These are phyloP conservation scores for Xylaria acuta DNA, from an alignment of 495 filamentous ascomycete species.

Conservation along the genomic window DNA sequence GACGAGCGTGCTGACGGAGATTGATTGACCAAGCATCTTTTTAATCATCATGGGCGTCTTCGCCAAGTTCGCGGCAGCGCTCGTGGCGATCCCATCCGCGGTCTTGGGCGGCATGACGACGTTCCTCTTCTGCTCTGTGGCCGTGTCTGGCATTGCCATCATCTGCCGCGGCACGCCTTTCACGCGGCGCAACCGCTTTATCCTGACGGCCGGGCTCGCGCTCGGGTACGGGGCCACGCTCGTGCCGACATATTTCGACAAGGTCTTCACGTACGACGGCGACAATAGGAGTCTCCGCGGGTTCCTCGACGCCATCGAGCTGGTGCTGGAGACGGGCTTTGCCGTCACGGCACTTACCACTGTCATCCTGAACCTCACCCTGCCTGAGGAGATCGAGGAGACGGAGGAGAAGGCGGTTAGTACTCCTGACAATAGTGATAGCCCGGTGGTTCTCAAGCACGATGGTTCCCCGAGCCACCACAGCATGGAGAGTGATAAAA, in stretches of 20 bases:
- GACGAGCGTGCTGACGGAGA: not conserved
- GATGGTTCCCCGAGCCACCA: not conserved
- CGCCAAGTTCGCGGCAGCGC: constrained; percentile 88
- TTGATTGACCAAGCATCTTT: constrained; percentile 64
- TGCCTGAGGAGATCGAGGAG: constrained; percentile 75
- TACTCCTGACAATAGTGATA: constrained; percentile 15
- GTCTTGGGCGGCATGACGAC: constrained; percentile 94
- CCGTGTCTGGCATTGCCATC: constrained; percentile 85
- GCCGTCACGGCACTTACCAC: constrained; percentile 74
- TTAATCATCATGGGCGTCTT: constrained; percentile 89
- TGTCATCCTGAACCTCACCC: constrained; percentile 73
- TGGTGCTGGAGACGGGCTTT: constrained; percentile 84
- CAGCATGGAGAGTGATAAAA: constrained; percentile 20
- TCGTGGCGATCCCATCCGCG: constrained; percentile 79
- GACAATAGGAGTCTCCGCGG: constrained; percentile 74
- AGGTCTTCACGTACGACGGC: constrained; percentile 76
- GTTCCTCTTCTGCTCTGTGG: constrained; percentile 85
- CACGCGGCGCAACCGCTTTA: constrained; percentile 85
- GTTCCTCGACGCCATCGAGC: constrained; percentile 79
- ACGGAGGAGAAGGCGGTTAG: constrained; percentile 34
- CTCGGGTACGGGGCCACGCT: constrained; percentile 84
- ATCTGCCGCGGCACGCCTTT: constrained; percentile 75
- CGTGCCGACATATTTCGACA: constrained; percentile 76
- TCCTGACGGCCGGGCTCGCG: constrained; percentile 78
- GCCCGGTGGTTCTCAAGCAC: not conserved